Evolutionary conservation across 1,284 basidiomycete species (phyloP).

Genomic region (Puccinia polysora): DNA sequence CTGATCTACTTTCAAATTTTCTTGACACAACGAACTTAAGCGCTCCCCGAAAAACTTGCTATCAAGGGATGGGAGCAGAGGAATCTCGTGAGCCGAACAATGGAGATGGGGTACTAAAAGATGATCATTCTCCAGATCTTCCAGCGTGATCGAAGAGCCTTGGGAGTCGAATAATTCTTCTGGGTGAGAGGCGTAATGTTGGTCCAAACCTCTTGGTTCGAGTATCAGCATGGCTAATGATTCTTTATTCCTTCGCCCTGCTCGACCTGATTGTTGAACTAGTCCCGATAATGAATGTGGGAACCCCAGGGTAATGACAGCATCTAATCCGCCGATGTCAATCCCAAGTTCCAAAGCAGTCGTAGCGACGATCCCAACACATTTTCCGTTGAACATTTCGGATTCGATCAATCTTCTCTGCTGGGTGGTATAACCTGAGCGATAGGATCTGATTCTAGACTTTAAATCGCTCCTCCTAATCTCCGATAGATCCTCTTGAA

Average conservation of each 20-base stretch:
- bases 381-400: conserved; percentile 75
- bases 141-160: conserved; percentile 52
- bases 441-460: conserved; percentile 72
- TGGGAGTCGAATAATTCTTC: conserved; percentile 60
- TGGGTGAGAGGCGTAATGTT: conserved; percentile 70
- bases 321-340: conserved; percentile 81
- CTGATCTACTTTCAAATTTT: conserved; percentile 61
- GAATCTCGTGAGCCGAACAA: conserved; percentile 83
- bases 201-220: conserved; percentile 69
- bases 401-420: conserved; percentile 77
- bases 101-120: conserved; percentile 79
- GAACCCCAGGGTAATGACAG: conserved; percentile 83
- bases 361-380: conserved; percentile 80
- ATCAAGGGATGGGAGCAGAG: conserved; percentile 63
- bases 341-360: conserved; percentile 86
- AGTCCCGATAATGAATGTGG: conserved; percentile 72
- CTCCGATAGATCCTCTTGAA: conserved; percentile 67
- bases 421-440: conserved; percentile 68
- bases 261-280: conserved; percentile 82
- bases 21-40: conserved; percentile 57
- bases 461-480: conserved; percentile 74
- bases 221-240: conserved; percentile 74
- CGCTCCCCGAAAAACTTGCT: conserved; percentile 65
- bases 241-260: conserved; percentile 75
- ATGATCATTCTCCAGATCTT: conserved; percentile 69